Evolutionary conservation across 371 early-diverging fungal genomes (phyloP).

Genomic region (Thermomucor indicae-seudaticae): DNA sequence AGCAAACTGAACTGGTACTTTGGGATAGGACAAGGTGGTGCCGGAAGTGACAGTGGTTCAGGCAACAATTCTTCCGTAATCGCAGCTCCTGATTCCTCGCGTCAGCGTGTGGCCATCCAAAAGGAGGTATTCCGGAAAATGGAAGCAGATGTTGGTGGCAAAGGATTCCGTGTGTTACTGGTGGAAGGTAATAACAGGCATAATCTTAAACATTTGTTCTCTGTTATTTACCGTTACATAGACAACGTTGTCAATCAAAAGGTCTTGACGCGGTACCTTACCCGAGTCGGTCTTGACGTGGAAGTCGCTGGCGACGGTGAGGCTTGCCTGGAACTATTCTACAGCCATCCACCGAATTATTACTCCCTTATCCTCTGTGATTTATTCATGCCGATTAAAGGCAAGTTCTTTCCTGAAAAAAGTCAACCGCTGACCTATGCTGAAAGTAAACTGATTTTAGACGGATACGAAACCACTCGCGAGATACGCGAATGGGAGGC

Average conservation of each 20-base stretch:
- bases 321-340: conserved; percentile 47
- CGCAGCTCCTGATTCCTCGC: conserved; percentile 37
- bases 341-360: conserved; percentile 36
- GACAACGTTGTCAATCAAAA: conserved; percentile 63
- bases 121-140: conserved; percentile 53
- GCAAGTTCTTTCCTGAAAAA: no score
- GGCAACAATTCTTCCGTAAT: not conserved
- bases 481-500: conserved; percentile 59
- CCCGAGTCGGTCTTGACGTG: conserved; percentile 45
- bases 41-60: conserved; percentile 8
- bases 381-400: conserved; percentile 64
- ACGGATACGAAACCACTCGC: conserved; percentile 59
- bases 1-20: conserved; percentile 53
- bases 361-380: conserved; percentile 57
- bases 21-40: conserved; percentile 38
- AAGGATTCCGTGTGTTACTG: conserved; percentile 45
- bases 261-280: conserved; percentile 48
- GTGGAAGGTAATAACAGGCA: conserved; percentile 44
- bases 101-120: conserved; percentile 46
- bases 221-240: conserved; percentile 15
- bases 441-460: conserved; percentile 13
- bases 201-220: not conserved
- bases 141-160: conserved; percentile 49
- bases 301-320: conserved; percentile 55
- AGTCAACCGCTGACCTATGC: not conserved